Conservation (phyloP, 169 alveolate species). For the Plasmodium adleri region DNA sequence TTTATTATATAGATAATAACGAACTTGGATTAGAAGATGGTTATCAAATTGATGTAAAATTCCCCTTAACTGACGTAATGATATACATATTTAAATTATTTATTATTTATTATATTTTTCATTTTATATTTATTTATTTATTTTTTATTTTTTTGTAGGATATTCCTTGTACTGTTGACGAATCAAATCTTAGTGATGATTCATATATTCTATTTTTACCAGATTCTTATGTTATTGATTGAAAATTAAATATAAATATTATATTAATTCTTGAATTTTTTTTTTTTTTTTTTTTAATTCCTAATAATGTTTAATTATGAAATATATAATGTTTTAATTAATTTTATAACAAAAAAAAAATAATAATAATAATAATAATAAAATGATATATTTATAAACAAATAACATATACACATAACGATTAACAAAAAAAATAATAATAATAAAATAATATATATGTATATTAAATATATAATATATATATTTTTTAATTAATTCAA, state of each 20-base stretch:
- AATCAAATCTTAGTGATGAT: constrained; percentile 29
- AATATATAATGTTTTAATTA: constrained; percentile 23
- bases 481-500: too few species aligned
- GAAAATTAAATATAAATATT: neutral
- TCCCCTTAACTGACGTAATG: constrained; percentile 45
- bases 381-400: too few species aligned
- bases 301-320: constrained; percentile 30
- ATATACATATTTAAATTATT: neutral
- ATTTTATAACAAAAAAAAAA: neutral
- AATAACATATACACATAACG: too few species aligned
- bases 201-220: constrained; percentile 58
- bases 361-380: too few species aligned
- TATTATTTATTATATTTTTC: neutral
- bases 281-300: constrained; percentile 18
- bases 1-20: constrained; percentile 25
- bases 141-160: constrained; percentile 18
- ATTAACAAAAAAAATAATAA: too few species aligned
- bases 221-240: constrained; percentile 68
- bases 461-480: too few species aligned
- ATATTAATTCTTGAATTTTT: neutral
- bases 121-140: neutral
- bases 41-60: constrained; percentile 65
- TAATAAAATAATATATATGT: too few species aligned
- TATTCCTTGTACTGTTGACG: constrained; percentile 11
- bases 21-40: constrained; percentile 72